Base-by-base conservation (phyloP, 345 rosid genomes). In the Euphorbia tirucalli region DNA sequence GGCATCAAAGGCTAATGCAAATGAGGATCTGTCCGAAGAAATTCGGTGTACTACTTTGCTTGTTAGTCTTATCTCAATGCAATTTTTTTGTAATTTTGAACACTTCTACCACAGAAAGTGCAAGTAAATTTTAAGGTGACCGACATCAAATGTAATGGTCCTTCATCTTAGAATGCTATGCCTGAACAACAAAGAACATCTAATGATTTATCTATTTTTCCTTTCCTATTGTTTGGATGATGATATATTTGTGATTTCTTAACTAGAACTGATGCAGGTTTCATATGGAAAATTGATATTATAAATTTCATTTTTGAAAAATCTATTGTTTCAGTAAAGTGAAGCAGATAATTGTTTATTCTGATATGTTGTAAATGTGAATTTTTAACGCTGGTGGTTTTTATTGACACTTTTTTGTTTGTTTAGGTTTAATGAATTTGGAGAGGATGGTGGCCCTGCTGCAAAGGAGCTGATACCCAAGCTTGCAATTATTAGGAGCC, bases 401-500 rank as follows among this genome's bases (percentile, higher is more conserved):
- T 19, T 14, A 27, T 56, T 71, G 18, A 68, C 46, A 7, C 6
- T 52, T 28, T 16, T 37, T 66, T 7, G 8, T 0, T 64, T 75
- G 61, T 24, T 58, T 70, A 89, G 93, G 85, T 87, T 74, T 73
- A 85, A 83, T 82, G 98, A 92, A 61, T 92, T 92, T 71, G 93
- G 86, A 24, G 81, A 74, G 14, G 90, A 94, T 75, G 98, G 98
- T 50, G 98, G 97, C 44, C 93, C 91, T 75, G 96, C 96, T 41
- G 95, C 91, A 8, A 88, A 83, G 82, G 93, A 89, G 78, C 74
- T 90, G 81, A 69, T 78, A 59, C 90, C 95, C 21, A 94, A 94
- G 87, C 73, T 90, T 73, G 76, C 75, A 58, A 59, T 85, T 71
- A 84, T 75, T 21, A 83, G 80, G 82, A 69, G 74, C 57, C 97